Base-by-base conservation (phyloP, 1,284 basidiomycete genomes). In the Wolfiporia cocos region DNA sequence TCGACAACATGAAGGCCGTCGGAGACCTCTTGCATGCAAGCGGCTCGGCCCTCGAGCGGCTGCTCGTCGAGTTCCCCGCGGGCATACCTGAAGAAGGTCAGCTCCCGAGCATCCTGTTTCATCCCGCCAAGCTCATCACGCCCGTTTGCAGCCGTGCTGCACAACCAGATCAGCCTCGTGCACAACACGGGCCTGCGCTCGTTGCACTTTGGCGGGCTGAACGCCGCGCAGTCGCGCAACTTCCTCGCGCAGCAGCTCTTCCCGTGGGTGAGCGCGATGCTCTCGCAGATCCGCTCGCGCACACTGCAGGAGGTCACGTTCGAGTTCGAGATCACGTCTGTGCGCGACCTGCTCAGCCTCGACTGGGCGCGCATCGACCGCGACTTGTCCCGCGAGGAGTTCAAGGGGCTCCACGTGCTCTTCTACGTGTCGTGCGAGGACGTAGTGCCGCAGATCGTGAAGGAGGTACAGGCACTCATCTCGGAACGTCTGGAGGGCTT, bases 351-450 rank as follows among this genome's bases (percentile, higher is more conserved):
- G 33, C 45, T 42, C 20, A 44, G 49, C 39, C 52, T 61, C n/a
- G 57, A 61, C 47, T 61, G 59, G 59, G 48, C 39, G 42, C 52
- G 52, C 44, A 59, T 61, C 46, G 56, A 58, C 47, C 38, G 36
- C 5, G 56, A 54, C 40, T 44, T 59, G 21, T 47, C 51, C 24
- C 50, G 53, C 10, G 43, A 49, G 15, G 59, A 54, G 51, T 58
- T 57, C 51, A 47, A 42, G 34, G 54, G 56, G 34, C 47, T 61
- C 15, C 35, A 40, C 32, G 53, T 61, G 31, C 37, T 53, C 35
- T 59, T 61, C 46, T 56, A 52, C 30, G 56, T 61, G 32, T 48
- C 47, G 35, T 58, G 53, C 41, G 49, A 51, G 30, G 47, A 50
- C 15, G 48, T 32, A 4, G 39, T 43, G 9, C 42, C 44, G 7